These are phyloP conservation scores for Cercospora berteroae DNA, from an alignment of 2,329 filamentous ascomycete species.

Conservation along the genomic window DNA sequence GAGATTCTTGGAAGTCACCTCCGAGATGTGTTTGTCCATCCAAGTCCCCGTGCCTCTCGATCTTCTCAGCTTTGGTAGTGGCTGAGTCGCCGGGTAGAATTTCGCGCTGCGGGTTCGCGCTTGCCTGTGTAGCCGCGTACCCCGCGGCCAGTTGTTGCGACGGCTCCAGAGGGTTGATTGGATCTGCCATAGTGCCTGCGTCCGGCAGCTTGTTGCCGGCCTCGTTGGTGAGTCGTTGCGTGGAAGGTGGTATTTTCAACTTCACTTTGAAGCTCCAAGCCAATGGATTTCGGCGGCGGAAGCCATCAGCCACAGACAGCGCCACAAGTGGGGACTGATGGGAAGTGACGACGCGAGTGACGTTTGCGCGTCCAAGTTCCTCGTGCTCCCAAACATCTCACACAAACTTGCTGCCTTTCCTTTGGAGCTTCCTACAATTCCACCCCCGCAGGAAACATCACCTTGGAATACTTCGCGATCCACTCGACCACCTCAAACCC, in stretches of 20 bases:
- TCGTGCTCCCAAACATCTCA: neutral
- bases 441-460: neutral
- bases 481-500: neutral
- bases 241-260: neutral
- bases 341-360: neutral
- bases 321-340: neutral
- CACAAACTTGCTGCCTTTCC: neutral
- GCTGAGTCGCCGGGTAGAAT: slow-evolving; percentile 40
- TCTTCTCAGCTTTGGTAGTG: slow-evolving; percentile 43
- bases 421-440: neutral
- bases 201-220: neutral
- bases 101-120: slow-evolving; percentile 37
- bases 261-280: neutral
- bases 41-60: slow-evolving; percentile 36
- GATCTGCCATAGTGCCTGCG: slow-evolving; percentile 10
- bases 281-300: neutral
- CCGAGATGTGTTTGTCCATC: slow-evolving; percentile 17
- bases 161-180: slow-evolving; percentile 29
- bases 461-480: neutral
- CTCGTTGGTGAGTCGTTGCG: neutral
- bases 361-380: neutral
- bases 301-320: neutral
- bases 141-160: slow-evolving; percentile 26
- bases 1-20: slow-evolving; percentile 31
- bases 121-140: slow-evolving; percentile 24